phyloP scores from a whole-genome alignment of 345 rosid genomes.

The Eutrema heterophyllum region DNA sequence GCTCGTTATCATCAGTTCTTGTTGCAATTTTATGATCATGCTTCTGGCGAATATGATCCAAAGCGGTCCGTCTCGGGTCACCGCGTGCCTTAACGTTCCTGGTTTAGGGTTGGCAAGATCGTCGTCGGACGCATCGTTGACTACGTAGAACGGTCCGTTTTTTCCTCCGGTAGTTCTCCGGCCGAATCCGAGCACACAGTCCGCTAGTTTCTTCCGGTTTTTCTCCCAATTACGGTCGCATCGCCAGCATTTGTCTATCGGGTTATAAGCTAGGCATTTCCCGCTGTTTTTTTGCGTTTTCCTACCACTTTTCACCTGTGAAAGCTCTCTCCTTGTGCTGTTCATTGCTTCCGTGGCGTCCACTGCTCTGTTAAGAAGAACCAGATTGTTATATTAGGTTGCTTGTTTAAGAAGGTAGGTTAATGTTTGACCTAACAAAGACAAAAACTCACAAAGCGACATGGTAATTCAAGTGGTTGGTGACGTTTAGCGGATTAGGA shows the following conservation, averaged over 20 bases:
- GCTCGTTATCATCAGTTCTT: conserved; percentile 49
- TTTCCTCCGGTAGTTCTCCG: conserved; percentile 58
- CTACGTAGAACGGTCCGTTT: conserved; percentile 47
- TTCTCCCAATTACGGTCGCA: conserved; percentile 45
- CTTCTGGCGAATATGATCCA: conserved; percentile 66
- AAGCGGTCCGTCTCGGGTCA: conserved; percentile 54
- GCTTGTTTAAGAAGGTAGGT: conserved; percentile 12
- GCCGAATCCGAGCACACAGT: conserved; percentile 71
- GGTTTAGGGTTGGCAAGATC: conserved; percentile 51
- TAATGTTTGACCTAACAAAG: neutral
- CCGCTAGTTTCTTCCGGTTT: conserved; percentile 49
- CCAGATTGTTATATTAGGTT: neutral
- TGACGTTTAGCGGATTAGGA: conserved; percentile 29
- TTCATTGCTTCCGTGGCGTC: conserved; percentile 14
- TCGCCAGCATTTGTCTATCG: conserved; percentile 64
- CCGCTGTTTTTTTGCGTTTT: conserved; percentile 19
- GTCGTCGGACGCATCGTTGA: conserved; percentile 48
- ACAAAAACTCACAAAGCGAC: conserved; percentile 23
- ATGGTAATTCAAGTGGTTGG: conserved; percentile 24
- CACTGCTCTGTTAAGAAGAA: conserved; percentile 14
- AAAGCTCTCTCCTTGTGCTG: conserved; percentile 35
- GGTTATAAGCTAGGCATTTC: conserved; percentile 47
- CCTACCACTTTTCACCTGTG: conserved; percentile 7
- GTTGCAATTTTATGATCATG: conserved; percentile 58
- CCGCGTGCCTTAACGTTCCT: conserved; percentile 77